A percentile compares a stretch with the other conserved stretches of the same genome.
Evolutionary conservation across 2,329 filamentous ascomycete species (phyloP).

Genomic region (Penicillium sp.): DNA sequence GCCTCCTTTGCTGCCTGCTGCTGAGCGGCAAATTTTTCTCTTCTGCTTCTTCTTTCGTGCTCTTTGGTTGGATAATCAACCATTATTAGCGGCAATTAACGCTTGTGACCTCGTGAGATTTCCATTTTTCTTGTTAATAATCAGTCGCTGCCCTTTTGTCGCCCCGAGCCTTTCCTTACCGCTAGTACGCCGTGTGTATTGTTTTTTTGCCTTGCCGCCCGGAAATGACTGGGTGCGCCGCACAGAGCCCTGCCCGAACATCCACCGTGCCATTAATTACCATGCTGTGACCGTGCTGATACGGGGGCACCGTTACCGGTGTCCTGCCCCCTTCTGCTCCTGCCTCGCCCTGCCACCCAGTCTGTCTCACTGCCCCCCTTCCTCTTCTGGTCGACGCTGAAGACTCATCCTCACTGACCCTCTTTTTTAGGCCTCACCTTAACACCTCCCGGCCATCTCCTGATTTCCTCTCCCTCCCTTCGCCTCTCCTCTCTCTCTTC

Average conservation of each 20-base stretch:
- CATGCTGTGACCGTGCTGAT: neutral
- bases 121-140: neutral
- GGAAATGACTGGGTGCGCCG: neutral
- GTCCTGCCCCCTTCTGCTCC: neutral
- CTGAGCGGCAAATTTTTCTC: constrained; percentile 4
- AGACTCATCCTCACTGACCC: constrained; percentile 10
- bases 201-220: neutral
- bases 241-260: neutral
- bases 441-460: no score
- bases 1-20: constrained; percentile 10
- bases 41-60: neutral
- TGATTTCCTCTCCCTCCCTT: constrained; percentile 1
- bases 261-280: neutral
- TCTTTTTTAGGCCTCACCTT: constrained; percentile 8
- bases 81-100: constrained; percentile 1
- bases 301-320: constrained; percentile 11
- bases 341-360: constrained; percentile 12
- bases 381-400: neutral
- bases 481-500: neutral
- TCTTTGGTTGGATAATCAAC: constrained; percentile 3
- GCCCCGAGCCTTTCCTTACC: neutral
- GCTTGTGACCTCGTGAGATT: constrained; percentile 9
- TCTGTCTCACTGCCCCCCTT: constrained; percentile 18
- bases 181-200: constrained; percentile 5
- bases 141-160: neutral